Evolutionary conservation across 768 basidiomycete species (phyloP), one percentile per base, ranked within the genome.

Genomic region (Boletus edulis): DNA sequence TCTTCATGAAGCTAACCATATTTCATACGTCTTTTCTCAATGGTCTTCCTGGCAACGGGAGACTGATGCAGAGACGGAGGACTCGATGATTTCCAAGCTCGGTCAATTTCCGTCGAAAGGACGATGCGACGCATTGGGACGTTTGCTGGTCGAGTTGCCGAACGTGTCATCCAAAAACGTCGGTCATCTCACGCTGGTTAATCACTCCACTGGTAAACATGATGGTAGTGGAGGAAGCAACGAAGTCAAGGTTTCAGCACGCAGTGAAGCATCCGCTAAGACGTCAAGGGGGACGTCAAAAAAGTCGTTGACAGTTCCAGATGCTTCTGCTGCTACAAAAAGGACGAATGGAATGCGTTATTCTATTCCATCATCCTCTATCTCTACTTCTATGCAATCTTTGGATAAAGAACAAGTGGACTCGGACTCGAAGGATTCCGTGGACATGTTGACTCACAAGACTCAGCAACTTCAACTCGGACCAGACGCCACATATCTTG

Each of bases 71-170:
- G 51, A 54, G 45, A 42, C 44, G 20, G 51, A 22, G 18, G 38
- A 8, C 1, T 4, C 7, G 45, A 40, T 22, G 38, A 42, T 46
- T 34, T 42, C 55, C n/a, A 37, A 43, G 11, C 55, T 56, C 5
- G 45, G 51, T 31, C 38, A n/a, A 18, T 10, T 37, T 20, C 51
- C 45, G 3, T 42, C 51, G 0, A 56, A 38, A 7, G 55, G 55
- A 46, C 51, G 45, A 24, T 56, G 51, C 9, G 55, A 56, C 13
- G 51, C 51, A 18, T 18, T 56, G 12, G 51, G 55, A 14, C 51
- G 55, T 14, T 12, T 56, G 0, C 15, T 53, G 12, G 55, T 56
- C 15, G 15, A 53, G 5, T 18, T 56, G 15, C 55, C 51, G 15
- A 14, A 35, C 13, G 24, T 56, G 9, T 29, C 51, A 10, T 12